Evolutionary conservation across 345 rosid genomes (phyloP).

Genomic region (Punica granatum): DNA sequence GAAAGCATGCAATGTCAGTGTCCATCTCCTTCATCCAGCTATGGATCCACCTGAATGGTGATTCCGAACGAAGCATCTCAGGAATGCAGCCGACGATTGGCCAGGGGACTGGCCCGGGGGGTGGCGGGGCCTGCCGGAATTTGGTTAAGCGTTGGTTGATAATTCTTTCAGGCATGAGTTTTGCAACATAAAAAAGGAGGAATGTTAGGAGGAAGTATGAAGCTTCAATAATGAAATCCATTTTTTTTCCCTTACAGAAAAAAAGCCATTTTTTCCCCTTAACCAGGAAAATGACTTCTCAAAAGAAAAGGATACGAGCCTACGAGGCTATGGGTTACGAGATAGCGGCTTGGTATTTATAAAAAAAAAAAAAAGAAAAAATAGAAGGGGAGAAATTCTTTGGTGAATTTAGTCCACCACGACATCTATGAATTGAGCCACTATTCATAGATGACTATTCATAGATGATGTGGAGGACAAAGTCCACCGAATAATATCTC

Average conservation of each 20-base stretch:
- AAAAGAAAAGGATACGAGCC: no score
- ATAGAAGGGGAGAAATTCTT: no score
- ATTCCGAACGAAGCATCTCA: not conserved
- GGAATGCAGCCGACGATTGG: conserved; percentile 1
- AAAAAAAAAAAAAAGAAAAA: no score
- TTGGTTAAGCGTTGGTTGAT: not conserved
- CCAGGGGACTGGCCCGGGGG: conserved; percentile 2
- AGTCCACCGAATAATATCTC: no score
- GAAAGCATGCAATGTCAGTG: conserved; percentile 5
- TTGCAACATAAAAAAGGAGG: not conserved
- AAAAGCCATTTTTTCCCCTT: conserved; percentile 3
- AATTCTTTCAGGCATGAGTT: not conserved
- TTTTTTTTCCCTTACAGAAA: no score
- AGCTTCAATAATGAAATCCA: not conserved
- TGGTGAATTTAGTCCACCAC: no score
- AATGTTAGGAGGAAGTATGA: not conserved
- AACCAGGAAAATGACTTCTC: no score
- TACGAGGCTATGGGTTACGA: no score
- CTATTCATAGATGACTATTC: no score
- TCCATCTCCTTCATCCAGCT: conserved; percentile 5
- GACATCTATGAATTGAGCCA: no score
- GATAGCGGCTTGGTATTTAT: no score
- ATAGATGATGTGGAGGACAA: no score
- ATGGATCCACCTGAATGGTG: conserved; percentile 8
- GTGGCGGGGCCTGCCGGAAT: not conserved